Evolutionary conservation across 2,329 filamentous ascomycete genomes (phyloP).

Genomic region (Xylaria sp.): DNA sequence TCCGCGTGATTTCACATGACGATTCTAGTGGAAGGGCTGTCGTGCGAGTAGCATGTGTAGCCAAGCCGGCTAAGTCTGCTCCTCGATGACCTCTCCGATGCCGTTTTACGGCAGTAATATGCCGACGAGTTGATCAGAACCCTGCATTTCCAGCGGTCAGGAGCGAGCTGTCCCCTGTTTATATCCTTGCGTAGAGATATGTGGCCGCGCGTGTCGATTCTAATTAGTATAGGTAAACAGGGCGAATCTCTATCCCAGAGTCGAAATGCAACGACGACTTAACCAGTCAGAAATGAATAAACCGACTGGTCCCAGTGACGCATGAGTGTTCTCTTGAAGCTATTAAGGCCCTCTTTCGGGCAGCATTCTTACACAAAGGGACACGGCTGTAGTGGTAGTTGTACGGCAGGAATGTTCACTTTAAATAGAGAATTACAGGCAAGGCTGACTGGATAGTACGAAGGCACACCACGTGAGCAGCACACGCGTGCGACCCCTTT

Average conservation of each 20-base stretch:
- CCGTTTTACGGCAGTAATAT: background rate
- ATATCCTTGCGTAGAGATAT: constrained; percentile 13
- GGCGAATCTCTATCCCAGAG: constrained; percentile 9
- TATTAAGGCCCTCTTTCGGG: constrained; percentile 11
- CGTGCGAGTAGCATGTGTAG: constrained; percentile 14
- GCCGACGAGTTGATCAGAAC: constrained; percentile 9
- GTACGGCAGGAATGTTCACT: constrained; percentile 20
- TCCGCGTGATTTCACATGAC: constrained; percentile 15
- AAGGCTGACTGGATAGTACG: constrained; percentile 20
- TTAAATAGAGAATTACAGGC: constrained; percentile 8
- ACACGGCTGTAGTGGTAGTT: constrained; percentile 24
- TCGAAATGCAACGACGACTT: background rate
- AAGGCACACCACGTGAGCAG: constrained; percentile 20
- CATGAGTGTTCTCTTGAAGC: constrained; percentile 10
- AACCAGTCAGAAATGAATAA: constrained; percentile 2
- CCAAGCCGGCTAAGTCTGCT: constrained; percentile 7
- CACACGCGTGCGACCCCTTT: constrained; percentile 13
- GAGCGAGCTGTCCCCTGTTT: constrained; percentile 8
- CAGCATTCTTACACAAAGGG: constrained; percentile 19
- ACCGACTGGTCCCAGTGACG: constrained; percentile 8
- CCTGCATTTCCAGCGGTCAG: constrained; percentile 4
- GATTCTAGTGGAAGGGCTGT: constrained; percentile 4
- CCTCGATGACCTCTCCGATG: constrained; percentile 4
- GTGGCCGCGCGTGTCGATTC: constrained; percentile 14
- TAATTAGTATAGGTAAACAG: constrained; percentile 20